Base-by-base conservation (phyloP, 345 rosid species). In the Arabis alpina region DNA sequence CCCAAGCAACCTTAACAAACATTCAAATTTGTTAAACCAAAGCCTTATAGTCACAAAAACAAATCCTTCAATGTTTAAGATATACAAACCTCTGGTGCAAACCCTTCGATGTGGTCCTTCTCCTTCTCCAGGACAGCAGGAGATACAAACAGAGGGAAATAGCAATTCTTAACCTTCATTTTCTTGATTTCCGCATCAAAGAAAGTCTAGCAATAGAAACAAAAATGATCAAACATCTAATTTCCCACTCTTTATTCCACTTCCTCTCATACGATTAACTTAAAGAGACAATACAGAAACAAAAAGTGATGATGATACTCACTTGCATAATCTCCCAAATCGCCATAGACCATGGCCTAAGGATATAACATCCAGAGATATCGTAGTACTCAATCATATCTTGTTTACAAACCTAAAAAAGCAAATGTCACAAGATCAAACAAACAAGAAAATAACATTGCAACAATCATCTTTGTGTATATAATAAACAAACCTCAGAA, bases 361-460 rank as follows among this genome's bases (percentile, higher is more conserved):
- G 84, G 66, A 91, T 91, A 66, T 94, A 94, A 78, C 98, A 91
- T 16, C 98, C 99, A 71, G 99, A 94, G 60, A 89, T 89, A 57
- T 94, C 99, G 67, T 91, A 94, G 79, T 94, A 94, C 54, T 94
- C 99, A 0, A 94, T 94, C 99, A 91, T 89, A 76, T 94, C 86
- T 54, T 85, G 84, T 76, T 91, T 96, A 82, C 90, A 90, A 62
- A 91, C 98, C 99, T 94, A 61, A 6, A 77, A 79, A 34, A 34
- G 19, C 32, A 50, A 5, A 60, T 15, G 54, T 27, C 28, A 16
- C 7, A 23, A 37, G 66, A 4, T 39, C 48, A 28, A 28, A 28
- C 4, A 63, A n/a, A 49, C 32, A 16, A 58, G 32, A 62, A 13
- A 27, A 40, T 9, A 41, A 52, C 1, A 30, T 24, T 3, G 6